Base-by-base conservation (phyloP, 768 basidiomycete species). In the Lactarius indigo region DNA sequence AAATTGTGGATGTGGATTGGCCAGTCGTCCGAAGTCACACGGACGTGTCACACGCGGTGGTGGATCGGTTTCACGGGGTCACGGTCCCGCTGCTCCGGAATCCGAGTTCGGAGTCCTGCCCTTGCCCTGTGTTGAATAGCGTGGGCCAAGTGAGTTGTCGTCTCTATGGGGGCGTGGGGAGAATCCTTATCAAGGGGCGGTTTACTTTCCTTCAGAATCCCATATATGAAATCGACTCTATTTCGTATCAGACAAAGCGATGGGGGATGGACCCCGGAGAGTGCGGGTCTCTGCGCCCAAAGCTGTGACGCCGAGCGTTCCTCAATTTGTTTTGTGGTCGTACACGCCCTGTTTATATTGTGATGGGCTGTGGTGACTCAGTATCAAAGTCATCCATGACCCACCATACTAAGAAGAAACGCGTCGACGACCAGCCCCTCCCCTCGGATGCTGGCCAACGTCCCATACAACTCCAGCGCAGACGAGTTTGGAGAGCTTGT, bases 401-500 rank as follows among this genome's bases (percentile, higher is more conserved):
- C 63, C 80, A 84, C 75, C 85, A 84, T 68, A 79, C 83, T 1
- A 92, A 90, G 83, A 94, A 94, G 84, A 92, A 91, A 77, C 87
- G 87, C 70, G 85, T 87, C 59, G 90, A 90, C 64, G 79, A 84
- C 54, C 76, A 82, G 35, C 30, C 76, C 20, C 54, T 76, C 63
- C 72, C 85, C 17, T 71, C 79, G 47, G 90, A 92, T 70, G 74
- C 78, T 57, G 84, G 87, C 71, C 75, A 83, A 58, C 91, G 90
- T 72, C 90, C 91, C 37, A 75, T 93, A 52, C 89, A 90, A 75
- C 81, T 93, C 30, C 92, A 92, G 76, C 83, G 92, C 64, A 77
- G 85, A 56, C 78, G 92, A 71, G 92, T 94, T 57, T 94, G 93
- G 92, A 80, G 92, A 64, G 92, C 92, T 76, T 94, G 92, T 78